Conservation (phyloP, 2,329 filamentous ascomycete species). For the Sarocladium kiliense region DNA sequence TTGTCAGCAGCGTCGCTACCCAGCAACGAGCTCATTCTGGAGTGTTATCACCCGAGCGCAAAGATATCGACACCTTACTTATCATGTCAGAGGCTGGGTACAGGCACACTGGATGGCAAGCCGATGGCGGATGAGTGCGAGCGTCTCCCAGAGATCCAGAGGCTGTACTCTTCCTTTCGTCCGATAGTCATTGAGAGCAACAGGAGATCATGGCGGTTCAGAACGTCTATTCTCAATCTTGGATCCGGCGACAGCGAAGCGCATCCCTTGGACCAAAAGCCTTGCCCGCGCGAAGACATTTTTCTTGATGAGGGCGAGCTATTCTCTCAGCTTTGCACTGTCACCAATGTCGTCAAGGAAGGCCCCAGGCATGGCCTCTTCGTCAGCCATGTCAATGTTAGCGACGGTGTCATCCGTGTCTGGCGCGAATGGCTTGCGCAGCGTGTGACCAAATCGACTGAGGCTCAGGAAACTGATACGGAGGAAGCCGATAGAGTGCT, state of each 20-base stretch:
- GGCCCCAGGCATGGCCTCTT: slow-evolving; percentile 58
- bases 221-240: slow-evolving; percentile 2
- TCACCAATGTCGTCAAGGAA: slow-evolving; percentile 63
- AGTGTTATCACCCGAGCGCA: slow-evolving; percentile 70
- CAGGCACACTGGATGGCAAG: slow-evolving; percentile 24
- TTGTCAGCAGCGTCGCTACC: slow-evolving; percentile 27
- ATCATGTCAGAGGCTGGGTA: slow-evolving; percentile 60
- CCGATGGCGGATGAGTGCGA: slow-evolving; percentile 9
- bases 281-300: slow-evolving; percentile 43
- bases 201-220: slow-evolving; percentile 28
- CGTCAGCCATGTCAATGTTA: slow-evolving; percentile 58
- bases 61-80: slow-evolving; percentile 65
- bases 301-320: slow-evolving; percentile 64
- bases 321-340: slow-evolving; percentile 69
- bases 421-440: slow-evolving; percentile 67
- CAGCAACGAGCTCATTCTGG: slow-evolving; percentile 61
- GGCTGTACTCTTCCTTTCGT: slow-evolving; percentile 66
- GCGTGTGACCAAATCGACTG: slow-evolving; percentile 18
- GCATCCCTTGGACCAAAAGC: background rate
- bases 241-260: background rate
- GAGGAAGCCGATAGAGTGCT: slow-evolving; percentile 38
- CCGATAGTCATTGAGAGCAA: slow-evolving; percentile 55
- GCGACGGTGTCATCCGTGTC: slow-evolving; percentile 63
- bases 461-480: background rate
- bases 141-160: slow-evolving; percentile 36